phyloP scores from a whole-genome alignment of 1,284 basidiomycete species.

The Heterobasidion occidentale region DNA sequence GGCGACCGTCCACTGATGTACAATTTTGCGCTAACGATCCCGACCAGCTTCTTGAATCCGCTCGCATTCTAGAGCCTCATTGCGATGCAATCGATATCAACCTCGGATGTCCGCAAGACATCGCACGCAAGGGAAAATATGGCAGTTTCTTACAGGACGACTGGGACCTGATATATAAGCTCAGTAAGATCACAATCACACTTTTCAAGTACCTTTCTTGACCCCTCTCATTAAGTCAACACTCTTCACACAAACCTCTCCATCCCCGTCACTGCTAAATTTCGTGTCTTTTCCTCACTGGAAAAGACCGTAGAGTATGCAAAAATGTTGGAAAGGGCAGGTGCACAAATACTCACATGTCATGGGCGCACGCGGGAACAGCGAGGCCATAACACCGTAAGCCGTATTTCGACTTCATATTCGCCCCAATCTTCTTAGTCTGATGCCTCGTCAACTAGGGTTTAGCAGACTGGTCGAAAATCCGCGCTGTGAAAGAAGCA shows the following conservation, averaged over 20 bases:
- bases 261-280: conserved; percentile 94
- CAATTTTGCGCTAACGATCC: conserved; percentile 95
- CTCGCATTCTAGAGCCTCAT: conserved; percentile 62
- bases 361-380: conserved; percentile 91
- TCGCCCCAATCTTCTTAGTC: too few species aligned
- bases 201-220: background rate
- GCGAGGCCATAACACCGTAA: conserved; percentile 72
- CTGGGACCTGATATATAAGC: conserved; percentile 77
- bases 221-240: conserved; percentile 47
- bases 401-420: conserved; percentile 8
- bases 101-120: conserved; percentile 94
- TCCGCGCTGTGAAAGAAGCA: conserved; percentile 79
- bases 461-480: conserved; percentile 81
- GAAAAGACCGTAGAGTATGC: conserved; percentile 92
- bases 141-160: conserved; percentile 93
- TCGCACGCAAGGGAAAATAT: conserved; percentile 83
- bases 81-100: conserved; percentile 96
- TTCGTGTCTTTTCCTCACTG: conserved; percentile 82
- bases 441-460: conserved; percentile 37
- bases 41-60: conserved; percentile 68
- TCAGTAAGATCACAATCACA: conserved; percentile 49
- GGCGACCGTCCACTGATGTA: conserved; percentile 83
- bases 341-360: conserved; percentile 92
- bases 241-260: conserved; percentile 78
- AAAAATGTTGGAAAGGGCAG: conserved; percentile 89